These are phyloP conservation scores for Mentha longifolia DNA, from an alignment of 257 asterid species.

Conservation along the genomic window DNA sequence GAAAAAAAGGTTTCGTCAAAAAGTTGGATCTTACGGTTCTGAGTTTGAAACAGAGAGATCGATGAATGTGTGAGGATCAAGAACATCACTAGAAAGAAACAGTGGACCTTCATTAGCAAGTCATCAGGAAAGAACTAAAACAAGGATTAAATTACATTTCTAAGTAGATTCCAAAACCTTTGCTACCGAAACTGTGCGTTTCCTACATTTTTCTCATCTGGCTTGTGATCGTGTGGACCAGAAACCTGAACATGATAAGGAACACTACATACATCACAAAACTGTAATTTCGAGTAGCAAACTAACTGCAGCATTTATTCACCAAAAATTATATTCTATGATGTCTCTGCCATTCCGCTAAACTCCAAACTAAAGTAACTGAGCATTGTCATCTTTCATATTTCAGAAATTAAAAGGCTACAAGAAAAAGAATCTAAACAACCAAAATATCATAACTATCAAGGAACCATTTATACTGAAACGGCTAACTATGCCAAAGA, in stretches of 20 bases:
- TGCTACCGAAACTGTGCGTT: constrained; percentile 96
- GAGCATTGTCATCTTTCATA: not conserved
- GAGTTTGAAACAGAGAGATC: constrained; percentile 81
- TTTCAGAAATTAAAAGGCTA: not conserved
- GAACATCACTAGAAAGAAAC: constrained; percentile 62
- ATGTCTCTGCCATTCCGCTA: not conserved
- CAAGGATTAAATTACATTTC: constrained; percentile 4
- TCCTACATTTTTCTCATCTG: constrained; percentile 71
- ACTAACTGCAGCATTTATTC: constrained; percentile 12
- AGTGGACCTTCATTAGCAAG: constrained; percentile 24
- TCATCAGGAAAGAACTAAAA: constrained; percentile 25
- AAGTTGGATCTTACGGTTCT: constrained; percentile 72
- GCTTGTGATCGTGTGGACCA: constrained; percentile 73
- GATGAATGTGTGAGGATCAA: constrained; percentile 79
- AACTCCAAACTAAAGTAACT: constrained; percentile 5
- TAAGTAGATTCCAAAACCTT: constrained; percentile 53
- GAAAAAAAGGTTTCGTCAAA: constrained; percentile 15
- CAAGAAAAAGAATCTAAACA: not conserved
- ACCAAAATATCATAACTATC: not conserved
- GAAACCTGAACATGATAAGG: constrained; percentile 79
- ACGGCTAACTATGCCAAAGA: not conserved
- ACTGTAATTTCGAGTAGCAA: not conserved
- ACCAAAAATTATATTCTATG: not conserved
- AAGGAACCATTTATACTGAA: constrained; percentile 19
- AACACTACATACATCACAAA: constrained; percentile 26